These are phyloP conservation scores for Boletus calvinii DNA, from an alignment of 1,284 basidiomycete species.

Conservation along the genomic window DNA sequence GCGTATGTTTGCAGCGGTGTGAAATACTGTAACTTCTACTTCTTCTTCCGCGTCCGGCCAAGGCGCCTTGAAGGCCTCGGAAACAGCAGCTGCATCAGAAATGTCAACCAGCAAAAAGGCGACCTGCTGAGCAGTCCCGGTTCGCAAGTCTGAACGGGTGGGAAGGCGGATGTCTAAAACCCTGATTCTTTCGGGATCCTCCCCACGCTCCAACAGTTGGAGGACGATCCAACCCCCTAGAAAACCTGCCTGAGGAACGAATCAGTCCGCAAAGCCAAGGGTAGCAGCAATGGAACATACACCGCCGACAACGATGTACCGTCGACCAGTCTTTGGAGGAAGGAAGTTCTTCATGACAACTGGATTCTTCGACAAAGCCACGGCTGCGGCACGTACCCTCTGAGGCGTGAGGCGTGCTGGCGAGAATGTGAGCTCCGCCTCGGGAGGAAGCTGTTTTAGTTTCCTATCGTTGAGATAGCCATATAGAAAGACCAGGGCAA, in stretches of 20 bases:
- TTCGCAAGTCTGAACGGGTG: constrained; percentile 50
- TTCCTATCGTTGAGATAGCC: constrained; percentile 50
- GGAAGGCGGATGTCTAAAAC: constrained; percentile 64
- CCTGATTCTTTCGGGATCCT: constrained; percentile 63
- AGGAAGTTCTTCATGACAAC: constrained; percentile 34
- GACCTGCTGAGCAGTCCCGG: constrained; percentile 48
- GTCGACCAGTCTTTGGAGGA: constrained; percentile 52
- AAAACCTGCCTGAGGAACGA: constrained; percentile 55
- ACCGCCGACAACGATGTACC: constrained; percentile 57
- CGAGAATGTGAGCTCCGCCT: constrained; percentile 41
- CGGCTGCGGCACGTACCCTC: constrained; percentile 38
- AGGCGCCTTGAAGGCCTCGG: constrained; percentile 59
- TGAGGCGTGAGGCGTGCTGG: constrained; percentile 46
- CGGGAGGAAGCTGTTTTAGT: constrained; percentile 45
- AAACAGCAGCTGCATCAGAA: constrained; percentile 49
- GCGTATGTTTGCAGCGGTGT: constrained; percentile 72
- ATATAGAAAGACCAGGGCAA: constrained; percentile 39
- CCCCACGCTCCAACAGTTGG: constrained; percentile 64
- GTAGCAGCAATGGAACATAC: constrained; percentile 34
- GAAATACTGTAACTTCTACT: constrained; percentile 57
- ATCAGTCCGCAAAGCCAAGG: background rate
- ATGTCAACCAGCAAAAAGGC: constrained; percentile 61
- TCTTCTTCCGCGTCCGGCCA: constrained; percentile 47
- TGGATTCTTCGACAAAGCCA: constrained; percentile 37
- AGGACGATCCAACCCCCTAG: constrained; percentile 74